Evolutionary conservation across 768 basidiomycete species (phyloP), one percentile per base, ranked within the genome.

Genomic region (Dioszegia aurantiaca): DNA sequence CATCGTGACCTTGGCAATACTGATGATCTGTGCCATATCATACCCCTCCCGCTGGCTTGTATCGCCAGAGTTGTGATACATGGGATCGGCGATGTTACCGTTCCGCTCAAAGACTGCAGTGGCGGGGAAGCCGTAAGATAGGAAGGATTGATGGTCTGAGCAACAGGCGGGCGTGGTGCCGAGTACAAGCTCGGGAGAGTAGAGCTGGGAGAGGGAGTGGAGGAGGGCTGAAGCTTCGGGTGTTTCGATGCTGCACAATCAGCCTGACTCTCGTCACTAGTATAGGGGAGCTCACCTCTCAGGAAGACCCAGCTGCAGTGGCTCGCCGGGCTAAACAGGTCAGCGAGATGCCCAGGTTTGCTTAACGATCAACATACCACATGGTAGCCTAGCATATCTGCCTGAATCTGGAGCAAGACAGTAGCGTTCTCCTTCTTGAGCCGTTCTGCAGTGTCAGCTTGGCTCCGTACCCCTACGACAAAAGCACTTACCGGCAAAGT

Each of bases 361-460:
- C 28, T 28, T 24, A 56, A 37, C 0, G 16, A 21, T 40, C 1
- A 28, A 65, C 74, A 59, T 46, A 76, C 70, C 23, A 80, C 84
- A 60, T 85, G 89, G 73, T 91, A 94, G 0, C 84, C 92, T 40
- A 89, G 81, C 92, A 94, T 94, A 68, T 95, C 92, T 0, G 88
- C 88, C 75, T 94, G 92, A 47, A 93, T 80, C 83, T 93, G 89
- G 31, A 94, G 70, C 0, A 87, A 84, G 44, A 94, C 78, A 63
- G 89, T 86, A 24, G 84, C 85, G 56, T 82, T 79, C 19, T 75
- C 75, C 27, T 75, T 77, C 55, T 84, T 81, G 69, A 92, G 70
- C 68, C 86, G 80, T 21, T 79, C 88, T 89, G 65, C 19, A 14
- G 6, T 4, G 41, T 27, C 27, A 54, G 40, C 40, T 45, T 14